phyloP scores from a whole-genome alignment of 2,329 filamentous ascomycete genomes.

The Trichoderma lentiforme region DNA sequence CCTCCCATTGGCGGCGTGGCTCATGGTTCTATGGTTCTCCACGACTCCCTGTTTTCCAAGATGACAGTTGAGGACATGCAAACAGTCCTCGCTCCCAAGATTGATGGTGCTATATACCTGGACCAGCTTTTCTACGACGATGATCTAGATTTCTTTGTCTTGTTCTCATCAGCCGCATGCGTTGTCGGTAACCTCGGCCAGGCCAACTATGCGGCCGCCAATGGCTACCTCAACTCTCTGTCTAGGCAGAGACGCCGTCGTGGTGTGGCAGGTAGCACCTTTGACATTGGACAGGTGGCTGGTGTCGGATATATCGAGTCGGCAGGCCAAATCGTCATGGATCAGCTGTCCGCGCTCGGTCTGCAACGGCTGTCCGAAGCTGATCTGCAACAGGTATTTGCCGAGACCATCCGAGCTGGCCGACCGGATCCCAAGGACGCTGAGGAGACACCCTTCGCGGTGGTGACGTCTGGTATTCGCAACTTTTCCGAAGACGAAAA shows the following conservation, averaged over 20 bases:
- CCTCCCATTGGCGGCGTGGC: constrained; percentile 40
- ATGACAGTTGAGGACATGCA: constrained; percentile 27
- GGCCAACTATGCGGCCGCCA: constrained; percentile 44
- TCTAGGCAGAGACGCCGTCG: constrained; percentile 34
- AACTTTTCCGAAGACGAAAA: too few relatives aligned
- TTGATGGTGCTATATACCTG: constrained; percentile 19
- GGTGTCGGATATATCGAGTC: too few relatives aligned
- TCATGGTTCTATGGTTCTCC: constrained; percentile 44
- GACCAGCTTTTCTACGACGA: too few relatives aligned
- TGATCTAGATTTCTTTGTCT: constrained; percentile 27
- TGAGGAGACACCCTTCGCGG: too few relatives aligned
- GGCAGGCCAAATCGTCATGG: too few relatives aligned
- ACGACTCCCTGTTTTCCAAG: constrained; percentile 32
- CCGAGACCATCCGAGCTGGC: too few relatives aligned
- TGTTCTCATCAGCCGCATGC: constrained; percentile 32
- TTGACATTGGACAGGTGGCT: constrained; percentile 37
- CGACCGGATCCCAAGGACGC: too few relatives aligned
- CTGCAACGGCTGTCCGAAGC: too few relatives aligned
- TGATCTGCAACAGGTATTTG: too few relatives aligned
- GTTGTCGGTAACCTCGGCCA: constrained; percentile 37
- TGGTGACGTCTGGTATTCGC: too few relatives aligned
- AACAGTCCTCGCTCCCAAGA: constrained; percentile 33
- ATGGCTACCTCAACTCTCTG: constrained; percentile 41
- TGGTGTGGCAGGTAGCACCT: constrained; percentile 37
- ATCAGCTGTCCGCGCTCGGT: too few relatives aligned